phyloP scores from a whole-genome alignment of 2,329 filamentous ascomycete species.

The Pseudogymnoascus sp. region DNA sequence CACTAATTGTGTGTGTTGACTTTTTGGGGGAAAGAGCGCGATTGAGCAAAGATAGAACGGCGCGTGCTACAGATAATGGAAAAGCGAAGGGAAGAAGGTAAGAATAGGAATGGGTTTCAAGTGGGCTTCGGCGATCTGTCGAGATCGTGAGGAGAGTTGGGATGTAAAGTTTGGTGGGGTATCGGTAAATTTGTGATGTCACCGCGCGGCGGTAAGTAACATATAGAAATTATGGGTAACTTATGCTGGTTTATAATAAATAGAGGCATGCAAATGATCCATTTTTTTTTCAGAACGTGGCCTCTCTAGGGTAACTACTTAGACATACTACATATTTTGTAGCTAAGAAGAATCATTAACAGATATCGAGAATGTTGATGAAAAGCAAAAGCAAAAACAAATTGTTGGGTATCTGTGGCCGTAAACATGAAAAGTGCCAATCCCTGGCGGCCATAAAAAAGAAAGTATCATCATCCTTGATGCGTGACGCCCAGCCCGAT shows the following conservation, averaged over 20 bases:
- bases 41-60: conserved; percentile 37
- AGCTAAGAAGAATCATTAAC: neutral
- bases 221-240: neutral
- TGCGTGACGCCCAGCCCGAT: neutral
- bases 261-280: neutral
- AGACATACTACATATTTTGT: neutral
- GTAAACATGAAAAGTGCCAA: conserved; percentile 1
- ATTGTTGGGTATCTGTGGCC: neutral
- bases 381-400: neutral
- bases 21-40: conserved; percentile 27
- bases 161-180: conserved; percentile 17
- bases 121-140: neutral
- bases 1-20: conserved; percentile 22
- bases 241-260: neutral
- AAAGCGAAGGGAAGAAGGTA: conserved; percentile 43
- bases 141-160: neutral
- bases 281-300: neutral
- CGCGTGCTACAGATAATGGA: conserved; percentile 43
- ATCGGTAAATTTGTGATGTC: conserved; percentile 4
- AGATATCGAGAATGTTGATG: neutral
- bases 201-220: neutral
- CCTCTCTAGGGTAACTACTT: neutral
- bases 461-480: neutral
- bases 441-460: neutral
- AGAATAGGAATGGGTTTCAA: conserved; percentile 35